Evolutionary conservation across 2,329 filamentous ascomycete genomes (phyloP), one percentile per base, ranked within the genome.

Genomic region (Achaetomium macrosporum): DNA sequence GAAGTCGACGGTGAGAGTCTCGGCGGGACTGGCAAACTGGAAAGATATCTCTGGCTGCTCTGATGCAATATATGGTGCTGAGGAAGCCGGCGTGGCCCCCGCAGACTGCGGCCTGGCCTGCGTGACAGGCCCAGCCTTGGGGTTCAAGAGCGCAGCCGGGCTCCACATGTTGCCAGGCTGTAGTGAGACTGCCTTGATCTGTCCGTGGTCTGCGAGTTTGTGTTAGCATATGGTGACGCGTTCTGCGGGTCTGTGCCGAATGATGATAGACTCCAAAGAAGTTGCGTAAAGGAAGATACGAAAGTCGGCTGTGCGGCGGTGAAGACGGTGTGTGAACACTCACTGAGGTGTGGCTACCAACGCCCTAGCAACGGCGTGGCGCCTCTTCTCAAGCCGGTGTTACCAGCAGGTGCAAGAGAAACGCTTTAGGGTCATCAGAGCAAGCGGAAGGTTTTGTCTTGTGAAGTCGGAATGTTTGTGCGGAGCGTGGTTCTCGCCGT

Each of bases 101-200:
- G 51, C 53, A 33, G 53, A 57, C 50, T 55, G 53, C 15, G 59
- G 52, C 25, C 51, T 51, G 46, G 56, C 40, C 54, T 60, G 45
- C 63, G 54, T 49, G 31, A 37, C 50, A 30, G 52, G 16, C 35
- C 53, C 48, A 40, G 54, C 56, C 53, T 60, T 61, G 19, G 72
- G 72, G 58, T 74, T 70, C 46, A 74, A 65, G 47, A 74, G 57
- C 13, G 66, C 65, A 42, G 66, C 65, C n/a, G 72, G 68, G 55
- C 56, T 54, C 63, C 63, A 64, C 59, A 61, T 59, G 42, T 41
- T 53, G 53, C 19, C 37, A 31, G 35, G 15, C 17, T 44, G 17
- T 6, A 30, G 25, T 41, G 30, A 30, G 40, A 29, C 19, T 16
- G 47, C n/a, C 40, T 15, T 20, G 17, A 37, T 29, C 8, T 15